Evolutionary conservation across 1,284 basidiomycete species (phyloP), one percentile per base, ranked within the genome.

Genomic region (Cystobasidiaceae sp.): DNA sequence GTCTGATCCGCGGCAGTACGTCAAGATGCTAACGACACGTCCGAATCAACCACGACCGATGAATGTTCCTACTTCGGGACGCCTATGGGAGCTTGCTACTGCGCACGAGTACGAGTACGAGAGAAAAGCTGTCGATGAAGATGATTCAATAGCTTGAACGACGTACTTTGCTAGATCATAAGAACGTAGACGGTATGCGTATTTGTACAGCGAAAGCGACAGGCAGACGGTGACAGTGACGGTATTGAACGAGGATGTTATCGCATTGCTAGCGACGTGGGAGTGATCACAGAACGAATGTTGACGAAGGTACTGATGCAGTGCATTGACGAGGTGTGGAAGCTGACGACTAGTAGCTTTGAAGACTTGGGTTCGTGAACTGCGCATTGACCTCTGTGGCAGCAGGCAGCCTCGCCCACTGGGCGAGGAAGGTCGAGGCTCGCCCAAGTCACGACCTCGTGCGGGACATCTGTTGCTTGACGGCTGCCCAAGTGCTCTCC

Each of bases 391-490:
- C 8, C 11, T 13, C 23, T 23, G 44, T 13, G 8, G 44, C 11
- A 46, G 44, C 44, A 11, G 21, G 44, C 11, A 23, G 11, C 11
- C 13, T 13, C 13, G 13, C 23, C 44, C 13, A 23, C 9, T 8
- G 23, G 9, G 44, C 11, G 9, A 23, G 11, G 9, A 8, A 46
- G 8, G 8, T 11, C 44, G 11, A 8, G 9, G 11, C 8, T 8
- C 44, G 11, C 44, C 8, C 23, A n/a, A n/a, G n/a, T n/a, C n/a
- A n/a, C n/a, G n/a, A n/a, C 21, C 11, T 9, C n/a, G n/a, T n/a
- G n/a, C n/a, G n/a, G n/a, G n/a, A n/a, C n/a, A 61, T 41, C 48
- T 25, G 21, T 21, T 37, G 23, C 34, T 48, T 45, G 48, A 61
- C 34, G 5, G 34, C 21, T 5, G 17, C 28, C 58, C 58, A 61